These are phyloP conservation scores for Lasiosphaeriaceae sp. DNA, from an alignment of 495 filamentous ascomycete species.

Conservation along the genomic window DNA sequence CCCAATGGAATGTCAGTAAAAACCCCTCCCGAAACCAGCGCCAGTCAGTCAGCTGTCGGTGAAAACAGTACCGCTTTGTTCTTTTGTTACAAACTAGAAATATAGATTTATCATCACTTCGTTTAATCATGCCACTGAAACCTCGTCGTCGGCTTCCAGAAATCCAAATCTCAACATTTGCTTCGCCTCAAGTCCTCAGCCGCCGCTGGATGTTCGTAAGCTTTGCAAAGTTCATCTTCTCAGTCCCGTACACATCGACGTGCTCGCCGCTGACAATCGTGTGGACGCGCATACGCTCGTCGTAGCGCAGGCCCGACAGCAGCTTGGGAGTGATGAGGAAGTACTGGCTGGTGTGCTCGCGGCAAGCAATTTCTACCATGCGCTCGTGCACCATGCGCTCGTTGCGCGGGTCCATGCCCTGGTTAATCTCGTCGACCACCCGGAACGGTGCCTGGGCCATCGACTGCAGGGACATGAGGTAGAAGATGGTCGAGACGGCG, in stretches of 20 bases:
- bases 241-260: slow-evolving; percentile 55
- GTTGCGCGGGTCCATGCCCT: slow-evolving; percentile 98
- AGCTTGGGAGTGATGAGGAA: slow-evolving; percentile 99
- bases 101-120: too few species aligned
- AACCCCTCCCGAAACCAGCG: too few species aligned
- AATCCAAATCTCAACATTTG: not conserved
- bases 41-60: too few species aligned
- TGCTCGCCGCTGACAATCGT: slow-evolving; percentile 92
- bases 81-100: too few species aligned
- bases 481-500: slow-evolving; percentile 97
- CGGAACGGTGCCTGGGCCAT: slow-evolving; percentile 96
- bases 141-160: too few species aligned
- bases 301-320: slow-evolving; percentile 77
- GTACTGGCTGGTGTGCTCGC: slow-evolving; percentile 66
- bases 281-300: slow-evolving; percentile 84
- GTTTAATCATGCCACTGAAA: too few species aligned
- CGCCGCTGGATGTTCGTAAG: slow-evolving; percentile 46
- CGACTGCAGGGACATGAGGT: slow-evolving; percentile 95
- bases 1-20: too few species aligned
- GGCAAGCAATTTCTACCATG: slow-evolving; percentile 91
- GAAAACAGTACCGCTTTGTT: too few species aligned
- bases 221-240: slow-evolving; percentile 53
- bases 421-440: slow-evolving; percentile 98
- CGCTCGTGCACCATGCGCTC: slow-evolving; percentile 96
- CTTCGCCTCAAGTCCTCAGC: slow-evolving; percentile 13